Percentiles rank a stretch among this genome's conserved stretches.
phyloP scores from a whole-genome alignment of 305 asterid species.

The Caryopteris hybrid region DNA sequence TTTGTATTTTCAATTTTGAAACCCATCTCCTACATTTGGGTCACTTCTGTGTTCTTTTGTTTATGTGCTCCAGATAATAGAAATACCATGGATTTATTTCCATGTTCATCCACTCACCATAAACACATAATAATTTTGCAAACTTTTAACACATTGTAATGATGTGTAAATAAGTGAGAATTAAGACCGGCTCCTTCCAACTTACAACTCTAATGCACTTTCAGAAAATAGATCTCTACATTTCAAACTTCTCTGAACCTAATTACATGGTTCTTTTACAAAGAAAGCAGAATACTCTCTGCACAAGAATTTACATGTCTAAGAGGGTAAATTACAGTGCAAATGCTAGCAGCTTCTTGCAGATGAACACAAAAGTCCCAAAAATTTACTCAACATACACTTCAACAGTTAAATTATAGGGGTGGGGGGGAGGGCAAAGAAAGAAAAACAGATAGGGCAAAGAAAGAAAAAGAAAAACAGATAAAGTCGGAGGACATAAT shows the following conservation, averaged over 20 bases:
- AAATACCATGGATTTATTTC: too few species aligned
- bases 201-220: too few species aligned
- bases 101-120: too few species aligned
- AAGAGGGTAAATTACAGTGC: constrained; percentile 12
- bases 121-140: too few species aligned
- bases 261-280: constrained; percentile 5
- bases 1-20: too few species aligned
- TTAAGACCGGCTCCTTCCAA: neutral
- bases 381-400: constrained; percentile 18
- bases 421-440: too few species aligned
- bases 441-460: neutral
- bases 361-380: constrained; percentile 3
- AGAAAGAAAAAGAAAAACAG: neutral
- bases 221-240: neutral
- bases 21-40: too few species aligned
- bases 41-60: too few species aligned
- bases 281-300: neutral
- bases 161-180: neutral
- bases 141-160: too few species aligned
- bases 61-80: too few species aligned
- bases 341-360: constrained; percentile 16
- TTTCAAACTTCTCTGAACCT: neutral
- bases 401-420: neutral
- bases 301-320: constrained; percentile 4
- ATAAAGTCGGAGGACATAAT: neutral